These are phyloP conservation scores for Amanita pallidorosea DNA, from an alignment of 768 basidiomycete genomes.

Conservation along the genomic window DNA sequence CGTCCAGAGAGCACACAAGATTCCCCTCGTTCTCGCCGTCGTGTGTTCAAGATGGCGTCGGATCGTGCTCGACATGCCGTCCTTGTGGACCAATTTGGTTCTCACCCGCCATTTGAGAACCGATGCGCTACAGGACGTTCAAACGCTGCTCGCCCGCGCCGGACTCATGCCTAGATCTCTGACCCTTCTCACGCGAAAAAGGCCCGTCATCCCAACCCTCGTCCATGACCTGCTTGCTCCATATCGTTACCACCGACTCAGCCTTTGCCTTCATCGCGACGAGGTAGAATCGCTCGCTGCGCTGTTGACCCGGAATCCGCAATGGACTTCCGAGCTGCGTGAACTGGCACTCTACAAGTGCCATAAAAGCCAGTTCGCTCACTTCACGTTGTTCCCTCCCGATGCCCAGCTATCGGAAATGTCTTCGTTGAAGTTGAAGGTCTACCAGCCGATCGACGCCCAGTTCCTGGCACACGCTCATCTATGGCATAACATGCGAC, in stretches of 20 bases:
- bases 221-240: background rate
- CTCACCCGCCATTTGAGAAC: background rate
- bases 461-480: background rate
- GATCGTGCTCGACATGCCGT: constrained; percentile 1
- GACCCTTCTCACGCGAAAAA: background rate
- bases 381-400: background rate
- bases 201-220: background rate
- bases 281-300: background rate
- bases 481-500: background rate
- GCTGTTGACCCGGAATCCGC: background rate
- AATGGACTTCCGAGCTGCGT: background rate
- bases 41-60: background rate
- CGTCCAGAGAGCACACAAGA: background rate
- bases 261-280: background rate
- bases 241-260: background rate
- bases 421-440: background rate
- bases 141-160: background rate
- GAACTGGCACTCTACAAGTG: background rate
- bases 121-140: background rate
- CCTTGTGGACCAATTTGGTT: background rate
- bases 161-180: background rate
- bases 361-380: background rate
- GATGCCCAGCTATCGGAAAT: background rate
- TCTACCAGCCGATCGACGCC: background rate
- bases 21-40: background rate